Evolutionary conservation across 139 green algal genomes (phyloP).

Genomic region (Volvox africanus): DNA sequence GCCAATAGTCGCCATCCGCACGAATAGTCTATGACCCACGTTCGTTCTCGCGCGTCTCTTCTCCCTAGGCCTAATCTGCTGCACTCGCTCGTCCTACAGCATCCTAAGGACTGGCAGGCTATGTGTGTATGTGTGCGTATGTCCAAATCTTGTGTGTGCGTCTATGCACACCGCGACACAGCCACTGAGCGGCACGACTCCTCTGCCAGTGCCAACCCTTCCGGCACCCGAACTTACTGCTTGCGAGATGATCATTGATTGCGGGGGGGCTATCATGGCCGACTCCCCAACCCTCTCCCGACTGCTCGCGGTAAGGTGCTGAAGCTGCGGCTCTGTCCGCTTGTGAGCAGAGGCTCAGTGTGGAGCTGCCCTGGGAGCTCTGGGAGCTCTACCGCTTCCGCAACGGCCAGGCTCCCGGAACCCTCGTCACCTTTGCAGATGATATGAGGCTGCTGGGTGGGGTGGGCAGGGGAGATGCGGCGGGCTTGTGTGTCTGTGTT

Average conservation of each 20-base stretch:
- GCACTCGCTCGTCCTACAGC: too few relatives aligned
- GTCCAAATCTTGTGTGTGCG: too few relatives aligned
- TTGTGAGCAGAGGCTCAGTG: not conserved
- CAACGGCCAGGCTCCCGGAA: constrained; percentile 26
- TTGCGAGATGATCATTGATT: not conserved
- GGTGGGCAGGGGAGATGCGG: not conserved
- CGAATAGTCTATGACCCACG: too few relatives aligned
- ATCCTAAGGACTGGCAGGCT: too few relatives aligned
- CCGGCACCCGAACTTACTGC: not conserved
- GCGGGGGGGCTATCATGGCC: too few relatives aligned
- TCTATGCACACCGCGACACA: not conserved
- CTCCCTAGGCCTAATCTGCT: too few relatives aligned
- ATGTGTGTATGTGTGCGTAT: too few relatives aligned
- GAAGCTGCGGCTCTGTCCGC: not conserved
- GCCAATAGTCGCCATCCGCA: too few relatives aligned
- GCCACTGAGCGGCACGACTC: not conserved
- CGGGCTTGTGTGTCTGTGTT: not conserved
- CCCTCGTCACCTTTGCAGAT: not conserved
- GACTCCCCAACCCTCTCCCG: not conserved
- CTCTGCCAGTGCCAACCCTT: not conserved
- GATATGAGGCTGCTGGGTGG: constrained; percentile 46
- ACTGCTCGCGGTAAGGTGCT: not conserved
- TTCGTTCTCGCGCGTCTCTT: too few relatives aligned
- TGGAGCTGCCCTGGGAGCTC: constrained; percentile 22
- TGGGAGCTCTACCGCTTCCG: constrained; percentile 46